These are phyloP conservation scores for Termitomyces sp. DNA, from an alignment of 1,284 basidiomycete species.

Conservation along the genomic window DNA sequence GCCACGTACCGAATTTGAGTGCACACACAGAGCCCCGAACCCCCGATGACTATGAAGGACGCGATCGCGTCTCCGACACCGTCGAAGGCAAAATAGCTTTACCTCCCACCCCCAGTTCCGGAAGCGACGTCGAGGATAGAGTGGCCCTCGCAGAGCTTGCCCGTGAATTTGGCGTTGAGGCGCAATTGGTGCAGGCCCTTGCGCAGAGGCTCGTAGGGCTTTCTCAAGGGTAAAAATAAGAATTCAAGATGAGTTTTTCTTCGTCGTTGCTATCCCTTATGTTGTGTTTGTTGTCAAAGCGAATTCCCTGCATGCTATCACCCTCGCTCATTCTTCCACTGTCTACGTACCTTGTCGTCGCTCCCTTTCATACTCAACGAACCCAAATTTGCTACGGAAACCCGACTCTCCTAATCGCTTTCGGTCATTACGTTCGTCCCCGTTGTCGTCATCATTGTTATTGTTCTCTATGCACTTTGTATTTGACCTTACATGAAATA, in stretches of 20 bases:
- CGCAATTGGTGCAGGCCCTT: constrained; percentile 63
- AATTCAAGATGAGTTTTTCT: constrained; percentile 1
- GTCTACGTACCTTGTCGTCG: neutral
- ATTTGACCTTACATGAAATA: constrained; percentile 5
- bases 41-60: constrained; percentile 14
- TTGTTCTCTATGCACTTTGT: constrained; percentile 9
- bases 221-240: neutral
- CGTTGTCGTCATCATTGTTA: constrained; percentile 3
- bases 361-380: neutral
- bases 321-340: constrained; percentile 1
- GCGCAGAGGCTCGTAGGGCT: constrained; percentile 47
- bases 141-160: constrained; percentile 48
- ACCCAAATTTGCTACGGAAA: constrained; percentile 13
- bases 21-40: constrained; percentile 17
- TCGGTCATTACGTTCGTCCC: constrained; percentile 1
- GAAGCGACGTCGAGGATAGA: constrained; percentile 11
- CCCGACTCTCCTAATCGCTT: constrained; percentile 5
- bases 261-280: constrained; percentile 11
- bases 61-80: constrained; percentile 4
- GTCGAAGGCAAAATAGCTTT: constrained; percentile 8
- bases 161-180: constrained; percentile 66
- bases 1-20: constrained; percentile 7
- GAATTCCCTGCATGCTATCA: constrained; percentile 9
- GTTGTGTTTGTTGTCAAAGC: constrained; percentile 9
- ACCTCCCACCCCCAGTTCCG: constrained; percentile 9